These are phyloP conservation scores for Hanseniaspora mollemarum DNA, from an alignment of 805 yeast species.

Conservation along the genomic window DNA sequence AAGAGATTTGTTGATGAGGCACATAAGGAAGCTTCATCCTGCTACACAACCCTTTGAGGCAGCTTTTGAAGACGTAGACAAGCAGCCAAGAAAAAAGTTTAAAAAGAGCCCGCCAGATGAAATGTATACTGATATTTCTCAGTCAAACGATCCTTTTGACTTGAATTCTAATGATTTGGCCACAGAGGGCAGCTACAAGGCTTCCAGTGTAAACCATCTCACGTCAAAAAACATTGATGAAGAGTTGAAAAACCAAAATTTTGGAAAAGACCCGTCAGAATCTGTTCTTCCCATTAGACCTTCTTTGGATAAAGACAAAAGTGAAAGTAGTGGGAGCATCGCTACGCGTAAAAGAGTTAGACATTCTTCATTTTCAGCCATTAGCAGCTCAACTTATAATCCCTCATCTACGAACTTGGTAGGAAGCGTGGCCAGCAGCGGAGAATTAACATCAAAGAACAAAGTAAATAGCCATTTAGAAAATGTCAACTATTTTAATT, in stretches of 20 bases:
- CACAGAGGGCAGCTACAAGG: slow-evolving; percentile 12
- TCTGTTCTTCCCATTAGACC: slow-evolving; percentile 3
- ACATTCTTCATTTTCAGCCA: slow-evolving; percentile 37
- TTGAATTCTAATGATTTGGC: background rate
- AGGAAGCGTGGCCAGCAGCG: background rate
- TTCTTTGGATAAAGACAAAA: background rate
- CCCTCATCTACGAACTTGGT: background rate
- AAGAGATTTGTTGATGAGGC: slow-evolving; percentile 75
- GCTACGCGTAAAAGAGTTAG: slow-evolving; percentile 27
- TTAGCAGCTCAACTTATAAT: slow-evolving; percentile 32
- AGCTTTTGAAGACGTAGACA: background rate
- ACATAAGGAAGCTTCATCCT: slow-evolving; percentile 84
- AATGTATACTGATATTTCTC: no score
- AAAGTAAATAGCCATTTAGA: background rate
- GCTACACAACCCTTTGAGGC: slow-evolving; percentile 18
- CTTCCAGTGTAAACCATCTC: slow-evolving; percentile 25
- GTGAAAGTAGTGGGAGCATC: background rate
- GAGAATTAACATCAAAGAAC: background rate
- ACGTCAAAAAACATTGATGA: slow-evolving; percentile 18
- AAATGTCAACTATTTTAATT: background rate
- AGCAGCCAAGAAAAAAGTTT: background rate
- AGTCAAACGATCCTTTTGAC: background rate
- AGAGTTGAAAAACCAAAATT: background rate
- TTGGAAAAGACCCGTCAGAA: background rate
- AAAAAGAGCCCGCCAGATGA: background rate